These are phyloP conservation scores for Centrapalus pauciflorus DNA, from an alignment of 129 eudicot genomes.

Conservation along the genomic window DNA sequence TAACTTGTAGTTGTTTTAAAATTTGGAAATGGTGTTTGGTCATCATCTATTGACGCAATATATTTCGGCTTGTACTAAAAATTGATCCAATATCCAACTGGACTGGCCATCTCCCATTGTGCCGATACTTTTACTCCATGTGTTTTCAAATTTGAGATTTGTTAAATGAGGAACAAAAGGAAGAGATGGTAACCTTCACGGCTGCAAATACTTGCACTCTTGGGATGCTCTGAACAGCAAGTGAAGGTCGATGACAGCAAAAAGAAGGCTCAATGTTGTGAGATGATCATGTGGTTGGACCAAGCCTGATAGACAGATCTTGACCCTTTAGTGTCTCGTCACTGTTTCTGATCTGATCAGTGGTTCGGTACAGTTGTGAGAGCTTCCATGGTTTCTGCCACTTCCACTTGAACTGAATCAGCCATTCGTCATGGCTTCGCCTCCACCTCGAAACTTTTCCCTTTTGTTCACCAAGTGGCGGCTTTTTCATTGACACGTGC, in stretches of 20 bases:
- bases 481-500: slow-evolving; percentile 60
- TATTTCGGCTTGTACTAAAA: too few relatives aligned
- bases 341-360: slow-evolving; percentile 30
- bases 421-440: slow-evolving; percentile 84
- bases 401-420: slow-evolving; percentile 84
- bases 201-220: slow-evolving; percentile 3
- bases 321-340: slow-evolving; percentile 35
- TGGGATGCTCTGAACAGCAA: slow-evolving; percentile 11
- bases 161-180: slow-evolving; percentile 1
- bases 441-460: slow-evolving; percentile 77
- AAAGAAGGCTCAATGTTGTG: neutral
- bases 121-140: too few relatives aligned
- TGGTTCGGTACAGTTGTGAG: slow-evolving; percentile 45
- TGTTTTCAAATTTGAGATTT: neutral
- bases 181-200: slow-evolving; percentile 20
- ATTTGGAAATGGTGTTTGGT: too few relatives aligned
- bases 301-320: slow-evolving; percentile 21
- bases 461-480: slow-evolving; percentile 49
- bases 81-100: too few relatives aligned
- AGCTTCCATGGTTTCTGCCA: slow-evolving; percentile 96
- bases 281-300: slow-evolving; percentile 27
- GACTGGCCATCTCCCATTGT: too few relatives aligned
- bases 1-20: too few relatives aligned
- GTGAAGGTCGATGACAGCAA: slow-evolving; percentile 1
- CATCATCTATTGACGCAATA: too few relatives aligned